Conservation (phyloP, 2,329 filamentous ascomycete species). For the Talaromyces albobiverticillius region DNA sequence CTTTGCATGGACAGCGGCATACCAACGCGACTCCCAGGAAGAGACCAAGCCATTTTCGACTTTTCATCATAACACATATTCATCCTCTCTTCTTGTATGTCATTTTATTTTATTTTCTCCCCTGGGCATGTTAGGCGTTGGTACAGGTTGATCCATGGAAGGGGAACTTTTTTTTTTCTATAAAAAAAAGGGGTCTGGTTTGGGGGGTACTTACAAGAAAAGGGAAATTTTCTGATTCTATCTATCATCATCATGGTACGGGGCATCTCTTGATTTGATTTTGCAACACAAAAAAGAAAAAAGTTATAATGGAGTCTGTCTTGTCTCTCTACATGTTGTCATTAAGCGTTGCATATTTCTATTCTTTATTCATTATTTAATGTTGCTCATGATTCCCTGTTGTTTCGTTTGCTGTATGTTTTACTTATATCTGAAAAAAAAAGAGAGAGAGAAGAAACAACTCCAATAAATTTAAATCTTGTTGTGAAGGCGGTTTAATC, state of each 20-base stretch:
- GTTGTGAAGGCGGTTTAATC: no score
- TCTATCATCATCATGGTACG: conserved; percentile 1
- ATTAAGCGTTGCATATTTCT: conserved; percentile 35
- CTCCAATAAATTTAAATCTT: no score
- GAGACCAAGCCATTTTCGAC: conserved; percentile 5
- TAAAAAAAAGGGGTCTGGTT: background rate
- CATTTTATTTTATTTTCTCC: conserved; percentile 10
- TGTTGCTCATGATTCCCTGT: conserved; percentile 5
- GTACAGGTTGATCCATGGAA: conserved; percentile 38
- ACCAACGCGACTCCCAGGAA: conserved; percentile 6
- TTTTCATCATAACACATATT: conserved; percentile 1
- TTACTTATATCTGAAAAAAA: no score
- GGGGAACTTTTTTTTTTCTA: conserved; percentile 18
- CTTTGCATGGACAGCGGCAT: background rate
- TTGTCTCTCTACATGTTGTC: conserved; percentile 27
- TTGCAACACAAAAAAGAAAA: conserved; percentile 9
- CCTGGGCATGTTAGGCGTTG: conserved; percentile 26
- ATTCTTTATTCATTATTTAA: conserved; percentile 8
- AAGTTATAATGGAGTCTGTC: conserved; percentile 4
- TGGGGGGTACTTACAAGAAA: conserved; percentile 6
- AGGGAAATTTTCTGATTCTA: conserved; percentile 13
- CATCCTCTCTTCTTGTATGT: conserved; percentile 20
- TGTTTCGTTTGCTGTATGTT: no score
- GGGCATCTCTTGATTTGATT: background rate
- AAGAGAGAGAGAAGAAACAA: no score